Evolutionary conservation across 306 rosid genomes (phyloP), one percentile per base, ranked within the genome.

Genomic region (Lathyrus sativus): DNA sequence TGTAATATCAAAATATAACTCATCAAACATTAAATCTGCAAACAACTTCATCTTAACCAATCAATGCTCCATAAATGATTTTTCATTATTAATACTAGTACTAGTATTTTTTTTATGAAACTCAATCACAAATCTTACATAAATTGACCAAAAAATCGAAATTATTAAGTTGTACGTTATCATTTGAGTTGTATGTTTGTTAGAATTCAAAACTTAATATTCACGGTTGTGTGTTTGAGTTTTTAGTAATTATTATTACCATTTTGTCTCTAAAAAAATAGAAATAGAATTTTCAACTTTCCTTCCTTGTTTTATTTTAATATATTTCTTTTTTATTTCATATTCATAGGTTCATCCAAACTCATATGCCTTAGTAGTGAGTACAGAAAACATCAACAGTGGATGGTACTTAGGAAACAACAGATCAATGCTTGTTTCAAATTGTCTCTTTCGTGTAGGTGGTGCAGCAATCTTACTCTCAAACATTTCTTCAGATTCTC

Each of bases 401-500:
- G 65, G 45, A 3, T 56, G 29, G 70, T 77, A 77, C 31, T 39
- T 31, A 6, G 81, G 81, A 18, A 71, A 77, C 69, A 71, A 65
- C 50, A 59, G 64, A 8, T 77, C 81, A 6, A 77, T 77, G 81
- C 73, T 77, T 3, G 44, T 76, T 5, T 60, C 64, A 2, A 71
- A 77, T 68, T 71, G 81, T 14, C 55, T 71, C 5, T 77, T 77
- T 41, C 77, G 81, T 15, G 44, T 65, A 15, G 81, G 75, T 38
- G 81, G 81, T 3, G 61, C 77, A n/a, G 81, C 77, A 62, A 45
- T 68, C 3, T 44, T 77, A 24, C 81, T 77, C 70, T 77, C 81
- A 7, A 71, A 68, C 38, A 33, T 24, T 45, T 9, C 73, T 0
- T 71, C 64, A 1, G 77, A 71, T 37, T 50, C 9, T 1, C 0